Evolutionary conservation across 176 grass and related monocot genomes (phyloP).

Genomic region (Eragrostis nindensis): DNA sequence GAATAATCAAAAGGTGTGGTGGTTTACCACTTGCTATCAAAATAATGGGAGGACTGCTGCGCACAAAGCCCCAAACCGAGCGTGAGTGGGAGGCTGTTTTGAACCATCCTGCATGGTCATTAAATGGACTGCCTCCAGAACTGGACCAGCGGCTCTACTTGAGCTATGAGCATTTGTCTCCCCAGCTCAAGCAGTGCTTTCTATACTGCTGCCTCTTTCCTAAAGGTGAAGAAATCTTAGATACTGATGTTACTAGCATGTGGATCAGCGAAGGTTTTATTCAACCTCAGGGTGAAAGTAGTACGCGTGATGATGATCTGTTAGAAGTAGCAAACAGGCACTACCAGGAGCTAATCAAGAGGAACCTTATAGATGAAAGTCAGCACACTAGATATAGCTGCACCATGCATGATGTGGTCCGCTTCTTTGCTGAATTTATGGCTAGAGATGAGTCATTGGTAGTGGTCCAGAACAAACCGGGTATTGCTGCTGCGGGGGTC

Average conservation of each 20-base stretch:
- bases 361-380: conserved; percentile 40
- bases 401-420: conserved; percentile 24
- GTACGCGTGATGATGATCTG: not conserved
- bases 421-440: conserved; percentile 15
- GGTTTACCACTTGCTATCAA: conserved; percentile 41
- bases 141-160: conserved; percentile 9
- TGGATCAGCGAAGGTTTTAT: conserved; percentile 34
- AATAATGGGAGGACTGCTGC: conserved; percentile 2
- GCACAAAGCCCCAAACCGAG: not conserved
- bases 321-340: not conserved
- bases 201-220: conserved; percentile 27
- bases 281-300: not conserved
- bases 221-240: too few species aligned
- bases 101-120: conserved; percentile 8
- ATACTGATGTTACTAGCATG: too few species aligned
- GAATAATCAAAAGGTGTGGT: conserved; percentile 8
- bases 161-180: conserved; percentile 21
- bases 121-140: not conserved
- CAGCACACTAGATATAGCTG: not conserved
- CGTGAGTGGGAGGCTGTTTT: conserved; percentile 9
- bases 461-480: too few species aligned
- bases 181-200: conserved; percentile 30
- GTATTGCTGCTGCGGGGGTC: too few species aligned
- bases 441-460: not conserved
- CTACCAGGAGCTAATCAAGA: conserved; percentile 13